Percentiles rank a stretch among this genome's conserved stretches.
Evolutionary conservation across 2,329 filamentous ascomycete genomes (phyloP).

Genomic region (Pestalotiopsis sp.): DNA sequence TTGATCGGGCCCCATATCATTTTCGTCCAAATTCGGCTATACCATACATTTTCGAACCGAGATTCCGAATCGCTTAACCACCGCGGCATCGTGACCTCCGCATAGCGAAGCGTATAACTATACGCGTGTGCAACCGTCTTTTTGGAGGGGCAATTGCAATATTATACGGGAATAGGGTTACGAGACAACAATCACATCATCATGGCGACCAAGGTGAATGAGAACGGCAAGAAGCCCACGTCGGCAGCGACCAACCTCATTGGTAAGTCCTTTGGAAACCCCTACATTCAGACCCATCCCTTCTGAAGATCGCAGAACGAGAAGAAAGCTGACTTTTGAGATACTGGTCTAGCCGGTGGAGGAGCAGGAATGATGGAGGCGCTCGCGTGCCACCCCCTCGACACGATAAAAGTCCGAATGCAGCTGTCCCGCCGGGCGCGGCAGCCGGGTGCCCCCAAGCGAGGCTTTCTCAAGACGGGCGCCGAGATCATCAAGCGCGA

Average conservation of each 20-base stretch:
- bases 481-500: conserved; percentile 85
- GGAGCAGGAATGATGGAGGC: conserved; percentile 99
- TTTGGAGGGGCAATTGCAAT: not conserved
- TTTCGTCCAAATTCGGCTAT: not conserved
- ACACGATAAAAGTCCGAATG: conserved; percentile 99
- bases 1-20: not conserved
- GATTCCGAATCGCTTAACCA: not conserved
- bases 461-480: conserved; percentile 87
- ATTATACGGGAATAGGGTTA: conserved; percentile 20
- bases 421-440: conserved; percentile 88
- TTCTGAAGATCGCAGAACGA: not conserved
- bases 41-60: not conserved
- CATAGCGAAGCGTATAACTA: not conserved
- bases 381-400: conserved; percentile 89
- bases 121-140: not conserved
- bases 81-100: not conserved
- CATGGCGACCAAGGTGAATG: conserved; percentile 46
- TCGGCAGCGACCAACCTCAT: conserved; percentile 90
- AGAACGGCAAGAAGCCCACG: conserved; percentile 71
- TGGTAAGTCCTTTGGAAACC: conserved; percentile 55
- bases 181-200: conserved; percentile 16
- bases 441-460: conserved; percentile 79
- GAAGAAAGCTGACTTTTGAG: not conserved
- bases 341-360: conserved; percentile 71
- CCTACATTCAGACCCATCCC: no score